These are phyloP conservation scores for Solanum appendiculatum DNA, from an alignment of 257 asterid genomes.

Conservation along the genomic window DNA sequence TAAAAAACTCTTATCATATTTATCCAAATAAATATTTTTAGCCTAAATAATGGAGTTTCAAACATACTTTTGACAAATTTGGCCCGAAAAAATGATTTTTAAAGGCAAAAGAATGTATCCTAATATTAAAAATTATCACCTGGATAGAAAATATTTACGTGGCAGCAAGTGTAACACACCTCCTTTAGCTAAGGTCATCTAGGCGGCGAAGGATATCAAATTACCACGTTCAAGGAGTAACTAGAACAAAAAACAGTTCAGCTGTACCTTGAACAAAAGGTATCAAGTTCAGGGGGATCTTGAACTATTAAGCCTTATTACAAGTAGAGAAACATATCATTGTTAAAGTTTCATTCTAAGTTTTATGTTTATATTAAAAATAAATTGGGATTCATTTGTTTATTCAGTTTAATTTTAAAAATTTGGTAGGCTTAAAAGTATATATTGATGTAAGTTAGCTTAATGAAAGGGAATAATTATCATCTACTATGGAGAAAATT, in stretches of 20 bases:
- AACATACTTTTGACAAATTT: too few species aligned
- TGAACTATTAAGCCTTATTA: neutral
- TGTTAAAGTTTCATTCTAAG: neutral
- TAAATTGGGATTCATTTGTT: neutral
- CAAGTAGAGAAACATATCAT: neutral
- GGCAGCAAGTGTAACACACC: too few species aligned
- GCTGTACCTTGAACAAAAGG: neutral
- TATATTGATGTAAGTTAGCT: neutral
- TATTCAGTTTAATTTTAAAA: neutral
- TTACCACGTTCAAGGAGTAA: too few species aligned
- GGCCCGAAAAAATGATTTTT: too few species aligned
- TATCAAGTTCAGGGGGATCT: neutral
- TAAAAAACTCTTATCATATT: too few species aligned
- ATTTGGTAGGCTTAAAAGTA: neutral
- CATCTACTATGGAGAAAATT: neutral
- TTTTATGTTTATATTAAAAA: neutral
- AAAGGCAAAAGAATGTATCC: too few species aligned
- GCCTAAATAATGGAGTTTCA: too few species aligned
- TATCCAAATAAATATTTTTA: too few species aligned
- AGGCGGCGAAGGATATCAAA: too few species aligned
- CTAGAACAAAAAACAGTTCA: neutral
- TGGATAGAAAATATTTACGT: too few species aligned
- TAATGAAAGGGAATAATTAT: neutral
- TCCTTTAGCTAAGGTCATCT: too few species aligned
- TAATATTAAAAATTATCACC: too few species aligned